phyloP scores from a whole-genome alignment of 768 basidiomycete species.

The Imleria badia region DNA sequence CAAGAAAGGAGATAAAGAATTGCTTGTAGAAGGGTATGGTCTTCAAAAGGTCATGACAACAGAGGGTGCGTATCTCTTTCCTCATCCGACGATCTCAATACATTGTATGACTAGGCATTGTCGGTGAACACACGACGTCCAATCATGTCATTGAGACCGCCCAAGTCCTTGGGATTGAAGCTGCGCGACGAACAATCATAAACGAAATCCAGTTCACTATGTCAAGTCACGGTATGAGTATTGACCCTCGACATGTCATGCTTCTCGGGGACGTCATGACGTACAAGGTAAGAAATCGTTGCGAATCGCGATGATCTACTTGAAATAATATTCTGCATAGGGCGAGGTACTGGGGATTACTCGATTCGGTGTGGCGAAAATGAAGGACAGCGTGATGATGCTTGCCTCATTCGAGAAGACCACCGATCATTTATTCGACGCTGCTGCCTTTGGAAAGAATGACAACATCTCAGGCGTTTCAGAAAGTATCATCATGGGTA shows the following conservation, averaged over 20 bases:
- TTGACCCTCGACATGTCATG: slow-evolving; percentile 99
- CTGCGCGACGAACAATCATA: slow-evolving; percentile 90
- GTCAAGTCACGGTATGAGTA: slow-evolving; percentile 96
- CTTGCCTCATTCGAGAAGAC: slow-evolving; percentile 99
- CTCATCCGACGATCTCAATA: not conserved
- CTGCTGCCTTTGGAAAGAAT: slow-evolving; percentile 92
- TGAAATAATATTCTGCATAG: slow-evolving; percentile 37
- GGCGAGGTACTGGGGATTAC: slow-evolving; percentile 98
- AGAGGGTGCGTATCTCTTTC: slow-evolving; percentile 58
- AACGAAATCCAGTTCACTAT: slow-evolving; percentile 98
- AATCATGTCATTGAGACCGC: slow-evolving; percentile 98
- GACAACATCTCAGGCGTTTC: slow-evolving; percentile 96
- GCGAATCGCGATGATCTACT: not conserved
- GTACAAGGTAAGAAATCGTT: slow-evolving; percentile 68
- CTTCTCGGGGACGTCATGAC: slow-evolving; percentile 97
- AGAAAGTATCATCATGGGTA: slow-evolving; percentile 99
- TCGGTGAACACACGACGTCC: slow-evolving; percentile 89
- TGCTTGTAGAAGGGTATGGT: slow-evolving; percentile 97
- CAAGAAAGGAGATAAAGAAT: slow-evolving; percentile 84
- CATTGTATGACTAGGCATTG: slow-evolving; percentile 60
- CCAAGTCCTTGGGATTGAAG: slow-evolving; percentile 96
- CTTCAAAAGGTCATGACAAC: slow-evolving; percentile 96
- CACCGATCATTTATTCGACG: slow-evolving; percentile 98
- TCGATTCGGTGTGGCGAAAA: slow-evolving; percentile 97
- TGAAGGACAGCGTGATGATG: slow-evolving; percentile 99